These are phyloP conservation scores for Raphanus sativus DNA, from an alignment of 345 rosid genomes.

Conservation along the genomic window DNA sequence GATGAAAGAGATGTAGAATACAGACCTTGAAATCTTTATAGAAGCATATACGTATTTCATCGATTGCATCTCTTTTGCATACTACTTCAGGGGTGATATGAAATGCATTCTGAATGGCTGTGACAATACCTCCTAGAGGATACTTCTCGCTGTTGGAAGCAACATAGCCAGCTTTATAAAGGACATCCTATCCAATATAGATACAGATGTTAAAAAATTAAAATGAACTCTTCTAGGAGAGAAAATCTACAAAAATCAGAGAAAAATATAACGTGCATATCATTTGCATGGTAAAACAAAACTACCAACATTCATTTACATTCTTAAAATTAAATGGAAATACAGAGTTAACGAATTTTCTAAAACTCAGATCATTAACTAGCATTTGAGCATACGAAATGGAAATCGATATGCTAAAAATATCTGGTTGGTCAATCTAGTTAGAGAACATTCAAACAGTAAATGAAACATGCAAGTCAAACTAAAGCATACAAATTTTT, in stretches of 20 bases:
- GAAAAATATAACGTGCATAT: background rate
- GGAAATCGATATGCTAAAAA: background rate
- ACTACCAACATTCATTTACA: background rate
- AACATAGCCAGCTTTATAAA: constrained; percentile 81
- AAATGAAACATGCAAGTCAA: constrained; percentile 13
- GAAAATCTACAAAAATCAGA: background rate
- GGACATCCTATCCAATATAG: constrained; percentile 53
- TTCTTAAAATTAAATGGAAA: background rate
- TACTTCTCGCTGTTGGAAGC: constrained; percentile 87
- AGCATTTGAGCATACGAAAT: background rate
- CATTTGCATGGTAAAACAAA: background rate
- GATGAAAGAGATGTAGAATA: constrained; percentile 17
- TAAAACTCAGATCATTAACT: background rate
- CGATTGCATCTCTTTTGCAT: constrained; percentile 67
- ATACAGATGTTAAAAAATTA: constrained; percentile 16
- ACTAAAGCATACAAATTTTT: constrained; percentile 1
- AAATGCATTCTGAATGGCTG: constrained; percentile 88
- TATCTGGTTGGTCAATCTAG: background rate
- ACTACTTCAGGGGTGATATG: constrained; percentile 63
- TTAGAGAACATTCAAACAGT: background rate
- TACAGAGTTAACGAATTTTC: background rate
- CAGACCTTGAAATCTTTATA: constrained; percentile 82
- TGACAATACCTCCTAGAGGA: constrained; percentile 83
- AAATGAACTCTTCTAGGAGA: background rate
- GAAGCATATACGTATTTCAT: constrained; percentile 83